These are phyloP conservation scores for Pseudognaphalium luteoalbum DNA, from an alignment of 129 eudicot species.

Conservation along the genomic window DNA sequence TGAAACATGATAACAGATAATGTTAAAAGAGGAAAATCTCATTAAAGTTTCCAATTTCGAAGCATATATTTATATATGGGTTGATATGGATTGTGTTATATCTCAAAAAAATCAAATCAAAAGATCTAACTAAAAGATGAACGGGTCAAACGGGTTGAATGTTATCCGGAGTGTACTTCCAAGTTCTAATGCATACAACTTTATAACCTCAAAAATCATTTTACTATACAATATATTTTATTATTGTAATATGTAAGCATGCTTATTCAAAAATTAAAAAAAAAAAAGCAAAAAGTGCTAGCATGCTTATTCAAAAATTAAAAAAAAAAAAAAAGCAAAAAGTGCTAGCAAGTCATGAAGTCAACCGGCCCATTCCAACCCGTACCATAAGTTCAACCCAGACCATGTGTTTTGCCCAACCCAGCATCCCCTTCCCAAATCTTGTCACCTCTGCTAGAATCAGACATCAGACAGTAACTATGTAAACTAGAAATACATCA, in stretches of 20 bases:
- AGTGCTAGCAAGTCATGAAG: background rate
- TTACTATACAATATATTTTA: background rate
- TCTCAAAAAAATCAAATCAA: background rate
- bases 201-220: background rate
- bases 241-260: background rate
- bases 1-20: slow-evolving; percentile 24
- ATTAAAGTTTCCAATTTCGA: background rate
- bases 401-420: too few relatives aligned
- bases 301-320: background rate
- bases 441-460: background rate
- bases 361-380: background rate
- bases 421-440: too few relatives aligned
- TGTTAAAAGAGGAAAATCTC: background rate
- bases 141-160: background rate
- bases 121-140: background rate
- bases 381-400: background rate
- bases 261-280: background rate
- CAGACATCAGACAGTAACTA: background rate
- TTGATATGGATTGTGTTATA: background rate
- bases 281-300: background rate
- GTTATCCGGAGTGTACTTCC: background rate
- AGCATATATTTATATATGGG: background rate
- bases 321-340: too few relatives aligned
- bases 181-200: background rate
- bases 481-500: background rate